Percentiles rank a stretch among this genome's conserved stretches.
These are phyloP conservation scores for Sphenostylis stenocarpa DNA, from an alignment of 306 rosid genomes.

Conservation along the genomic window DNA sequence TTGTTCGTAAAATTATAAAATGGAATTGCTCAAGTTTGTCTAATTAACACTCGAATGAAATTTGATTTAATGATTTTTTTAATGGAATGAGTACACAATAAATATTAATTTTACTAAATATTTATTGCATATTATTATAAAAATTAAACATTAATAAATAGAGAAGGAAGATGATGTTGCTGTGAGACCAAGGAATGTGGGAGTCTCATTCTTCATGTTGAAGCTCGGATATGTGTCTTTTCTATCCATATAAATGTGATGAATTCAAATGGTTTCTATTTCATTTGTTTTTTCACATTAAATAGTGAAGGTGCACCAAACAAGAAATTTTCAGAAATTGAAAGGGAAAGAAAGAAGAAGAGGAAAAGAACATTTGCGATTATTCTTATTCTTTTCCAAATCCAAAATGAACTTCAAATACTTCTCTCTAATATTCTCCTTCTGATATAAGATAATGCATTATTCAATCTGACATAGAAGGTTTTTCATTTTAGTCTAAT, in stretches of 20 bases:
- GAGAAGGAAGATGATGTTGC: too few species aligned
- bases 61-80: too few species aligned
- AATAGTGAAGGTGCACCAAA: neutral
- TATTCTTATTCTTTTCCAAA: conserved; percentile 6
- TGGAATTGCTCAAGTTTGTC: too few species aligned
- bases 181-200: neutral
- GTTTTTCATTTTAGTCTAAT: too few species aligned
- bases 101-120: too few species aligned
- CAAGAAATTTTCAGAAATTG: neutral
- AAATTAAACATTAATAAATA: too few species aligned
- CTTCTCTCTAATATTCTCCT: neutral
- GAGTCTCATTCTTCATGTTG: neutral
- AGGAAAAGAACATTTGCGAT: conserved; percentile 21
- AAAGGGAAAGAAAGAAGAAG: neutral
- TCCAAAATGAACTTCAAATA: neutral
- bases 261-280: neutral
- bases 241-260: neutral
- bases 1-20: too few species aligned
- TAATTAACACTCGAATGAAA: too few species aligned
- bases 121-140: too few species aligned
- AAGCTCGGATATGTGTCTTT: neutral
- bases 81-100: too few species aligned
- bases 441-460: neutral
- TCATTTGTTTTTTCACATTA: neutral
- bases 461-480: too few species aligned